A percentile compares a stretch with the other conserved stretches of the same genome.
These are phyloP conservation scores for Spizellomyces punctatus DNA, from an alignment of 192 early-diverging fungal species.

Conservation along the genomic window DNA sequence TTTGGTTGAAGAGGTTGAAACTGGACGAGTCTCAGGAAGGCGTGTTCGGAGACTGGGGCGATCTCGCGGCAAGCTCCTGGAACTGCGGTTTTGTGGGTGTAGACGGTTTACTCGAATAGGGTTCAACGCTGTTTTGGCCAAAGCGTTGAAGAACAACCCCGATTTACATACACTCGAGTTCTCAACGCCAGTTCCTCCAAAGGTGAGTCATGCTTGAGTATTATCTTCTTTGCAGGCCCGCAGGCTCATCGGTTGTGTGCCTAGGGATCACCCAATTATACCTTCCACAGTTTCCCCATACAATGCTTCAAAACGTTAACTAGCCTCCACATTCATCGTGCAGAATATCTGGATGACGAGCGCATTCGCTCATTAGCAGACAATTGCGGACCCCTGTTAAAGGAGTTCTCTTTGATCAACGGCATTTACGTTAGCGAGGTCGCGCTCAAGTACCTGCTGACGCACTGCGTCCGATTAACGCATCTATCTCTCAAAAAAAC, in stretches of 20 bases:
- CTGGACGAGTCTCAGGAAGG: too few relatives aligned
- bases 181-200: background rate
- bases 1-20: background rate
- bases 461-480: background rate
- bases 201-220: background rate
- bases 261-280: constrained; percentile 1
- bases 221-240: background rate
- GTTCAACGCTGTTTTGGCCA: background rate
- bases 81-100: constrained; percentile 4
- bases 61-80: background rate
- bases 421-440: too few relatives aligned
- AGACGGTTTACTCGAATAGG: constrained; percentile 1
- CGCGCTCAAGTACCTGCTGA: background rate
- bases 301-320: background rate
- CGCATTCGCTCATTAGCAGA: background rate
- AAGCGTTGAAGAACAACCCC: background rate
- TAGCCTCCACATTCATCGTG: constrained; percentile 1
- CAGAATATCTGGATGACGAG: background rate
- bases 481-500: background rate
- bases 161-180: constrained; percentile 6
- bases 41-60: background rate
- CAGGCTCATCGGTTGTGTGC: background rate
- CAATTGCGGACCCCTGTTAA: background rate
- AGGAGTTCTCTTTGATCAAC: background rate
- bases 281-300: background rate